phyloP scores from a whole-genome alignment of 257 asterid genomes.

The Penstemon barbatus region DNA sequence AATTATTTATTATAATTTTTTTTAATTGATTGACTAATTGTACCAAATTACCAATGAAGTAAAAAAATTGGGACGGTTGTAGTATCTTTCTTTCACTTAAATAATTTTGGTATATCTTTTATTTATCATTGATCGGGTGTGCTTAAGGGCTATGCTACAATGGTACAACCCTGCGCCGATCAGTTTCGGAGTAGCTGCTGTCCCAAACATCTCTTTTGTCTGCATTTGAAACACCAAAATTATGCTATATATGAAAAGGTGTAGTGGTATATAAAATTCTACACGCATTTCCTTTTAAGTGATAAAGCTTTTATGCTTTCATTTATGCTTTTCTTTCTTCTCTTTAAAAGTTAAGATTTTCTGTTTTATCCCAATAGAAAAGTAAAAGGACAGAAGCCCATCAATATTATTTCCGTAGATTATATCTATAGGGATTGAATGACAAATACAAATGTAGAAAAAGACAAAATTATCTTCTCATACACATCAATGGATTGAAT shows the following conservation, averaged over 20 bases:
- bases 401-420: slow-evolving; percentile 3
- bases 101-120: too few species aligned
- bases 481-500: too few species aligned
- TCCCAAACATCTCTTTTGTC: slow-evolving; percentile 18
- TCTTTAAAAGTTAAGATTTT: not conserved
- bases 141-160: too few species aligned
- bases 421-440: not conserved
- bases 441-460: not conserved
- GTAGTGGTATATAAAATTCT: not conserved
- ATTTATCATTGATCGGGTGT: too few species aligned
- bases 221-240: slow-evolving; percentile 17
- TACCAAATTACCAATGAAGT: too few species aligned
- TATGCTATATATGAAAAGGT: not conserved
- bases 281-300: slow-evolving; percentile 21
- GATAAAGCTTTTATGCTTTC: slow-evolving; percentile 16
- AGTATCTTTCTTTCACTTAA: too few species aligned
- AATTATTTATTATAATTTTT: too few species aligned
- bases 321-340: slow-evolving; percentile 17
- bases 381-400: slow-evolving; percentile 7
- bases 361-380: not conserved
- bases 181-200: not conserved
- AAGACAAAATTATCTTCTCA: not conserved
- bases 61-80: too few species aligned
- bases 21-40: too few species aligned
- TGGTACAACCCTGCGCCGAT: too few species aligned